Conservation (phyloP, 306 rosid genomes). For the Abrus pulchellus region DNA sequence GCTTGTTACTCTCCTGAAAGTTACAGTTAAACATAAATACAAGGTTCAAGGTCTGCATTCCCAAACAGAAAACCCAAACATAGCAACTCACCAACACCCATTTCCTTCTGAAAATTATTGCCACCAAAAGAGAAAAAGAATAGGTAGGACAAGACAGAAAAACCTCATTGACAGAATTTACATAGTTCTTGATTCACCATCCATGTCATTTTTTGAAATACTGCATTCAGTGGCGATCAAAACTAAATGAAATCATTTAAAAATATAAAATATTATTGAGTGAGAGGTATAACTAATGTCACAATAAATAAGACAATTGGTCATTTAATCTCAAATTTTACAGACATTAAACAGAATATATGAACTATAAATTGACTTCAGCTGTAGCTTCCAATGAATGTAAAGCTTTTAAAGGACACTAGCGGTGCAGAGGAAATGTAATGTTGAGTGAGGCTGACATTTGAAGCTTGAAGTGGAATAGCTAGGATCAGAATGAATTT, state of each 20-base stretch:
- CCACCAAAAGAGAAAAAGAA: not conserved
- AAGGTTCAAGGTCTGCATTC: conserved; percentile 4
- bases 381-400: conserved; percentile 11
- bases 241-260: not conserved
- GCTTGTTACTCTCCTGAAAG: not conserved
- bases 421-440: not conserved
- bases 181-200: not conserved
- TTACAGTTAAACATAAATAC: conserved; percentile 7
- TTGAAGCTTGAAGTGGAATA: not conserved
- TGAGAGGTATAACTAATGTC: not conserved
- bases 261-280: not conserved
- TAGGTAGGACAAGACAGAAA: not conserved
- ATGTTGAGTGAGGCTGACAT: conserved; percentile 21
- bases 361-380: not conserved
- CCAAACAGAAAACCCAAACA: conserved; percentile 1
- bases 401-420: not conserved
- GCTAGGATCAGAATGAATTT: not conserved
- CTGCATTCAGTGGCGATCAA: not conserved
- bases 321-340: not conserved
- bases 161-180: not conserved
- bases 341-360: too few species aligned
- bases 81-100: not conserved
- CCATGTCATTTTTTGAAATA: not conserved
- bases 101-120: not conserved
- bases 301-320: not conserved